Percentiles rank a stretch among this genome's conserved stretches.
These are phyloP conservation scores for Trypanosoma brucei DNA, from an alignment of 208 protist species.

Conservation along the genomic window DNA sequence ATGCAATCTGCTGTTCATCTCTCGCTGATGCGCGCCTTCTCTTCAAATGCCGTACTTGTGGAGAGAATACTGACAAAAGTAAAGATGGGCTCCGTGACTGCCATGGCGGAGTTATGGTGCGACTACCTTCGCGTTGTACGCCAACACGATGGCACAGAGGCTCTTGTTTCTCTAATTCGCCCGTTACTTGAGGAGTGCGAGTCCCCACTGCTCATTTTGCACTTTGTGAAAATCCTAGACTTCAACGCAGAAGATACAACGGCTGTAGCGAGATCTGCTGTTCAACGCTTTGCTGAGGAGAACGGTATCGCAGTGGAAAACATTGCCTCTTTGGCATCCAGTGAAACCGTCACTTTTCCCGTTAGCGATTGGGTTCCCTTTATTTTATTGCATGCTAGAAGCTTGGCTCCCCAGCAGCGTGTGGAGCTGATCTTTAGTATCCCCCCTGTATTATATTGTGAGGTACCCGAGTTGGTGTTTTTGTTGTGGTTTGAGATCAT, in stretches of 20 bases:
- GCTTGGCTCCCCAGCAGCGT: constrained; percentile 1
- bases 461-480: constrained; percentile 31
- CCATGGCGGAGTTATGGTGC: constrained; percentile 37
- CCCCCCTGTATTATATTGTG: constrained; percentile 14
- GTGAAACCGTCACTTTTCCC: constrained; percentile 8
- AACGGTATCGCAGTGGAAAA: constrained; percentile 11
- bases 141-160: constrained; percentile 29
- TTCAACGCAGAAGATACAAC: constrained; percentile 19
- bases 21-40: constrained; percentile 51
- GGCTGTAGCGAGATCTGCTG: neutral
- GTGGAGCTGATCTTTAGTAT: constrained; percentile 15
- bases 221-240: constrained; percentile 8
- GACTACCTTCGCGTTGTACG: constrained; percentile 38
- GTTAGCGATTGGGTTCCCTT: constrained; percentile 26
- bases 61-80: constrained; percentile 58
- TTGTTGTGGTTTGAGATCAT: constrained; percentile 28
- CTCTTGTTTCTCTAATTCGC: constrained; percentile 19
- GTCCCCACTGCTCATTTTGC: constrained; percentile 14
- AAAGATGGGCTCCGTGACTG: constrained; percentile 21
- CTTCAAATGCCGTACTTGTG: constrained; percentile 26
- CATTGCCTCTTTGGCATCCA: neutral
- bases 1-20: constrained; percentile 46
- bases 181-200: constrained; percentile 17
- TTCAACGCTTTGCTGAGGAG: constrained; percentile 9
- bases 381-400: constrained; percentile 25